Base-by-base conservation (phyloP, 2,329 filamentous ascomycete genomes). In the Talaromyces sp. region DNA sequence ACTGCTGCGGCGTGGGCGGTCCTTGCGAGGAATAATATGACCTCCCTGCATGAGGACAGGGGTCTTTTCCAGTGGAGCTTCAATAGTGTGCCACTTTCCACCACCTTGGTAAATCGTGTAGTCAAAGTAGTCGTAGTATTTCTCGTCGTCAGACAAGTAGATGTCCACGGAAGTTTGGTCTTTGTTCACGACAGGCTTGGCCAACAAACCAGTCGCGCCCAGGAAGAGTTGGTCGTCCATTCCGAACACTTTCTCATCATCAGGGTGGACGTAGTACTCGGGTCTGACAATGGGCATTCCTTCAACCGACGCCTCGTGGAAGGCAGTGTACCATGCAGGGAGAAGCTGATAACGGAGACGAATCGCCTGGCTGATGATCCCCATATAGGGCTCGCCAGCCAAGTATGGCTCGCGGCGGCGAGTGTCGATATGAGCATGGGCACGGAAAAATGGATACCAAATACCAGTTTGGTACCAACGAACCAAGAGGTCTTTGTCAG, bases 391-490 rank as follows among this genome's bases (percentile, higher is more conserved):
- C 64, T 95, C 90, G 11, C 90, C 89, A 11, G 88, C 82, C 62
- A 98, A 81, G 73, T 98, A 99, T 3, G 95, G 95, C 78, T 99
- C 95, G 58, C 95, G 89, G 28, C 95, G 89, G 53, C 95, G 91
- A 44, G 95, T 90, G 72, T 99, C 95, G 63, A 98, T 98, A 75
- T 99, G 95, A 7, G 95, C 95, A 73, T 99, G 95, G 1, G 87
- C 95, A 64, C 95, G 91, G 89, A 98, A 96, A 81, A 98, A 99
- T 8, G 95, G 95, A 75, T 98, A 98, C 82, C 96, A 99, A 60
- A 91, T 91, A 64, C 95, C 95, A 36, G 93, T 87, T 77, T 99
- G 95, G 77, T 96, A 99, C 95, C 95, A 99, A 44, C 95, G 88
- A 11, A 91, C 90, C 68, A 96, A 84, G 25, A 99, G 85, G 63